Evolutionary conservation across 306 rosid species (phyloP).

Genomic region (Alnus glutinosa): DNA sequence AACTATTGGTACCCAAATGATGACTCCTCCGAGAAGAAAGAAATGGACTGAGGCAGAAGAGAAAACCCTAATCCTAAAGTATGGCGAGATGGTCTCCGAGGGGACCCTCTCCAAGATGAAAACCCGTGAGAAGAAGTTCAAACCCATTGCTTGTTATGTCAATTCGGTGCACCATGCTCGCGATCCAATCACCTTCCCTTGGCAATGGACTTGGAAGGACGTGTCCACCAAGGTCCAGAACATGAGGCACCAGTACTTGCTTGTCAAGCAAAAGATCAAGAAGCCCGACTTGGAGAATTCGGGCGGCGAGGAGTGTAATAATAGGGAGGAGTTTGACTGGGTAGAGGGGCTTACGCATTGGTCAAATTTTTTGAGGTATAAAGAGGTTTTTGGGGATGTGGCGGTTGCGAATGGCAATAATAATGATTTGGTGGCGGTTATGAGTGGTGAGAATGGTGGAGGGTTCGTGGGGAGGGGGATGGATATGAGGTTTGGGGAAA

Average conservation of each 20-base stretch:
- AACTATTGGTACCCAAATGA: constrained; percentile 40
- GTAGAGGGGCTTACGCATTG: constrained; percentile 81
- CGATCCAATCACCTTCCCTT: constrained; percentile 74
- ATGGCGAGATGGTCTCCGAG: constrained; percentile 79
- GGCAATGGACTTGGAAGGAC: constrained; percentile 99
- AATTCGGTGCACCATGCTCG: constrained; percentile 70
- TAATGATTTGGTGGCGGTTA: constrained; percentile 50
- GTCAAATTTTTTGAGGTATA: constrained; percentile 92
- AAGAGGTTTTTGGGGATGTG: constrained; percentile 93
- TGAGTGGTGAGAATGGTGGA: constrained; percentile 51
- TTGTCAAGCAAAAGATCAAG: constrained; percentile 95
- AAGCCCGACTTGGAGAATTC: constrained; percentile 54
- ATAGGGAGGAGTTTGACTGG: constrained; percentile 85
- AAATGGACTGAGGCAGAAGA: constrained; percentile 98
- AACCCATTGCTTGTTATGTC: constrained; percentile 84
- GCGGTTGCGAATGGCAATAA: constrained; percentile 44
- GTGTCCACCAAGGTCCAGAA: constrained; percentile 97
- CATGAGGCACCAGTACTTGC: constrained; percentile 94
- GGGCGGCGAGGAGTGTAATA: constrained; percentile 39
- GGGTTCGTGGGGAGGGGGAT: constrained; percentile 58
- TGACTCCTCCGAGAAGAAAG: constrained; percentile 86
- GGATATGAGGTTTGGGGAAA: constrained; percentile 72
- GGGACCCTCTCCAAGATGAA: constrained; percentile 86
- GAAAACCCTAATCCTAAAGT: constrained; percentile 84
- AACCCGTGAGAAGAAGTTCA: constrained; percentile 91